phyloP scores from a whole-genome alignment of 108 stramenopile species.

The Cyclotella cryptica region DNA sequence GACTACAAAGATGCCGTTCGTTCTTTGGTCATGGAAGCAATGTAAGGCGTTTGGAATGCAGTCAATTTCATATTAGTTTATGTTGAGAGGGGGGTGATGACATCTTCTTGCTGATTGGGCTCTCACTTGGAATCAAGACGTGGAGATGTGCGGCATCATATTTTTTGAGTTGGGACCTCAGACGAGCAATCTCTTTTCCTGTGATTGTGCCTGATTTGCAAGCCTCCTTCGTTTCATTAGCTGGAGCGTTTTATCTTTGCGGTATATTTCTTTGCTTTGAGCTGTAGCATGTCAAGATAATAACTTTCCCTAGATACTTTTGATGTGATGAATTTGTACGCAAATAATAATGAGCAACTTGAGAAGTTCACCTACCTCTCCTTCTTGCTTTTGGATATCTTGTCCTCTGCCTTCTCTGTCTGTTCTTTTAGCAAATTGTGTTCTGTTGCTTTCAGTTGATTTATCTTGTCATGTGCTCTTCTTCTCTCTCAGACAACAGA shows the following conservation, averaged over 20 bases:
- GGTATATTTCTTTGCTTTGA: neutral
- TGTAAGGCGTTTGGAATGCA: slow-evolving; percentile 14
- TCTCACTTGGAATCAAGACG: neutral
- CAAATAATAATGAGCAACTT: neutral
- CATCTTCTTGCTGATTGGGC: neutral
- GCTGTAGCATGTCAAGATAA: neutral
- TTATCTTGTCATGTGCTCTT: neutral
- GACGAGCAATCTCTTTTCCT: neutral
- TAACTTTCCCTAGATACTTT: neutral
- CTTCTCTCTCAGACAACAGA: neutral
- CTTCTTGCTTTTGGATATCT: neutral
- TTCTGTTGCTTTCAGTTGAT: neutral
- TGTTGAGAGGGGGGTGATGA: neutral
- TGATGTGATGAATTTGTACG: neutral
- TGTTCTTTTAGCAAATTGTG: neutral
- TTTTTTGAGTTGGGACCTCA: neutral
- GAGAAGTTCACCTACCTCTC: neutral
- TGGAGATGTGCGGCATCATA: neutral
- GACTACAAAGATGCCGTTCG: slow-evolving; percentile 48
- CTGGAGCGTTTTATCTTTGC: neutral
- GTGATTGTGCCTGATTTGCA: slow-evolving; percentile 7
- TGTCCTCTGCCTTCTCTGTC: neutral
- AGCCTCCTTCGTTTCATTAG: slow-evolving; percentile 17
- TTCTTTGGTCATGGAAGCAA: slow-evolving; percentile 51
- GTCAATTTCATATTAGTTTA: slow-evolving; percentile 14